Percentiles rank a stretch among this genome's conserved stretches.
Conservation (phyloP, 2,329 filamentous ascomycete genomes). For the Xylariaceae sp. region DNA sequence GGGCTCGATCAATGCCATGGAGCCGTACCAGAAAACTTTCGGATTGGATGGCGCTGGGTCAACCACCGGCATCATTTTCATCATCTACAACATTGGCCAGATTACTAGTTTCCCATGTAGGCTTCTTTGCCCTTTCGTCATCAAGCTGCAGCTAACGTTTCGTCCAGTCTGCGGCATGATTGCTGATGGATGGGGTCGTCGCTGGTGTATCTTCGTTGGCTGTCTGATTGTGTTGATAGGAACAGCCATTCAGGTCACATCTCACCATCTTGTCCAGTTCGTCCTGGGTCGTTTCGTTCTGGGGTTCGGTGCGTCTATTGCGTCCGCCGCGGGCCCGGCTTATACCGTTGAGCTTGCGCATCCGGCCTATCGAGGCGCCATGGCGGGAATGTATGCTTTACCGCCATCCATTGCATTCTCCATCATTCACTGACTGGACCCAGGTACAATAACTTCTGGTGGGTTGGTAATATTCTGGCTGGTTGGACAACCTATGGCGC, state of each 20-base stretch:
- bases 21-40: conserved; percentile 45
- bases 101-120: conserved; percentile 44
- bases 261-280: conserved; percentile 44
- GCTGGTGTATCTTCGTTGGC: conserved; percentile 52
- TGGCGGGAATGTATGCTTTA: conserved; percentile 55
- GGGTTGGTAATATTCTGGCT: conserved; percentile 49
- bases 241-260: conserved; percentile 45
- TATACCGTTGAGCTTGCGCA: conserved; percentile 62
- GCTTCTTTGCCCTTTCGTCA: neutral
- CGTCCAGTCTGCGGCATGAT: conserved; percentile 44
- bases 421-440: neutral
- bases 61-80: conserved; percentile 41
- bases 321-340: conserved; percentile 56
- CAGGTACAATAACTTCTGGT: conserved; percentile 39
- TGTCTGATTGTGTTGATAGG: conserved; percentile 47
- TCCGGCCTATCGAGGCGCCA: conserved; percentile 56
- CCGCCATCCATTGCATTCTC: conserved; percentile 32
- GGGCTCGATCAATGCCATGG: conserved; percentile 48
- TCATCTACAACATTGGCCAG: conserved; percentile 46
- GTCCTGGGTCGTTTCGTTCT: conserved; percentile 52
- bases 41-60: conserved; percentile 42
- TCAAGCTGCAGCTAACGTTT: neutral
- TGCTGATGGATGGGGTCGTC: conserved; percentile 48
- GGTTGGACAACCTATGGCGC: conserved; percentile 47
- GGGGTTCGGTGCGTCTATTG: conserved; percentile 56